phyloP scores from a whole-genome alignment of 305 asterid species.

The Striga hermonthica region DNA sequence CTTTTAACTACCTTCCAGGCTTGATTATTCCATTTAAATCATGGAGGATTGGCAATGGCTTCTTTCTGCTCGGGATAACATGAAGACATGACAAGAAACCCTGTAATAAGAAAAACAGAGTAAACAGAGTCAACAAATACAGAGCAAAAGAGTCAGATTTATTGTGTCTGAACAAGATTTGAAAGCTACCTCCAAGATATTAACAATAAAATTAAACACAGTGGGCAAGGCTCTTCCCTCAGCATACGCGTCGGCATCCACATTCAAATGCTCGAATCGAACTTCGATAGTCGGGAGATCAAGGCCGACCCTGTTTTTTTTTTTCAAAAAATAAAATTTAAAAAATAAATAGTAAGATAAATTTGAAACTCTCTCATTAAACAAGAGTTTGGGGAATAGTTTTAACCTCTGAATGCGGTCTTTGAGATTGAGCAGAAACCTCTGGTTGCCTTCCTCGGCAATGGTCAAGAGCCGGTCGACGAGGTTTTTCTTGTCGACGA shows the following conservation, averaged over 20 bases:
- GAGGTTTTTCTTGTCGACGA: constrained; percentile 59
- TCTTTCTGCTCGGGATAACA: constrained; percentile 69
- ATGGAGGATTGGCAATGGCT: constrained; percentile 70
- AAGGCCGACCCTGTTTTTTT: constrained; percentile 67
- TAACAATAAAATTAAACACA: constrained; percentile 65
- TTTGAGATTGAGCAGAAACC: constrained; percentile 71
- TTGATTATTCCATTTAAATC: constrained; percentile 88
- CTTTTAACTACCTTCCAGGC: constrained; percentile 73
- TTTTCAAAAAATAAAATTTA: background rate
- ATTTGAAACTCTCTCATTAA: too few species aligned
- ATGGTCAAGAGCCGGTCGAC: constrained; percentile 62
- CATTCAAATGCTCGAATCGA: constrained; percentile 72
- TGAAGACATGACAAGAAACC: constrained; percentile 60
- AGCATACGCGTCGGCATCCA: constrained; percentile 74
- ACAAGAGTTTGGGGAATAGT: background rate
- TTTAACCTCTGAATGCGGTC: constrained; percentile 72
- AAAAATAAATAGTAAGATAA: background rate
- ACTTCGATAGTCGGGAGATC: constrained; percentile 85
- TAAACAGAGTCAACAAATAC: background rate
- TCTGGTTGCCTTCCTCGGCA: constrained; percentile 86
- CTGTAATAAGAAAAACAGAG: constrained; percentile 39
- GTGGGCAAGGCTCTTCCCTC: constrained; percentile 91
- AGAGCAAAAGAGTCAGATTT: background rate
- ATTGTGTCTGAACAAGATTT: background rate
- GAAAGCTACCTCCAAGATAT: constrained; percentile 72